Evolutionary conservation across 352 stramenopile genomes (phyloP).

Genomic region (Saprolegnia diclina): DNA sequence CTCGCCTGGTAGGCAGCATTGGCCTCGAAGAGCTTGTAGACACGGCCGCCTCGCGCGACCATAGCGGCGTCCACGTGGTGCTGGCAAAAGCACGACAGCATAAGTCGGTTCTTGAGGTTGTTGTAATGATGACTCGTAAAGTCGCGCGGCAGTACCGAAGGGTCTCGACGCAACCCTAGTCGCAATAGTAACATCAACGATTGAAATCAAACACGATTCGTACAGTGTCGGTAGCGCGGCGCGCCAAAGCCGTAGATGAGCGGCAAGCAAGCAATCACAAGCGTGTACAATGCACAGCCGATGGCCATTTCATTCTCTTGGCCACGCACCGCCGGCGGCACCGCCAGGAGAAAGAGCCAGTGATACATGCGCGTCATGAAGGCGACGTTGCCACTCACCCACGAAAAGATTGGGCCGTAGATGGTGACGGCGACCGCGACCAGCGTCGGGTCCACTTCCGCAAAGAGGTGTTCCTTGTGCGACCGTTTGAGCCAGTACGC

Average conservation of each 20-base stretch:
- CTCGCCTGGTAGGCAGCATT: not conserved
- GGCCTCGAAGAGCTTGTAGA: not conserved
- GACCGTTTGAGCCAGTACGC: not conserved
- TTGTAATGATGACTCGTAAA: not conserved
- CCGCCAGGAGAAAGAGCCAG: not conserved
- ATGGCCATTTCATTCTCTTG: not conserved
- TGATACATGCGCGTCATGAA: not conserved
- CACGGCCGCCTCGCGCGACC: not conserved
- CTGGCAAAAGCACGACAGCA: not conserved
- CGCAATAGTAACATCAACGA: not conserved
- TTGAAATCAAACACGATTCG: too few species aligned
- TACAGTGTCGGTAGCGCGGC: not conserved
- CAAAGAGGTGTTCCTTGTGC: slow-evolving; percentile 3
- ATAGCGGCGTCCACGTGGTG: too few species aligned
- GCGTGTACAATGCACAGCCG: not conserved
- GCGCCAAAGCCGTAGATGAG: not conserved
- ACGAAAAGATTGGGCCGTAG: slow-evolving; percentile 2
- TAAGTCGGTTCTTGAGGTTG: not conserved
- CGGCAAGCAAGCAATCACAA: not conserved
- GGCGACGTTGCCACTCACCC: not conserved
- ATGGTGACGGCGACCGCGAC: not conserved
- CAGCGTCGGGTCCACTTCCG: not conserved
- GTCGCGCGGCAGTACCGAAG: not conserved
- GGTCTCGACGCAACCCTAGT: not conserved
- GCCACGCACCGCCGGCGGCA: not conserved